Base-by-base conservation (phyloP, 371 early-diverging fungal genomes). In the Sporodiniella umbellata region DNA sequence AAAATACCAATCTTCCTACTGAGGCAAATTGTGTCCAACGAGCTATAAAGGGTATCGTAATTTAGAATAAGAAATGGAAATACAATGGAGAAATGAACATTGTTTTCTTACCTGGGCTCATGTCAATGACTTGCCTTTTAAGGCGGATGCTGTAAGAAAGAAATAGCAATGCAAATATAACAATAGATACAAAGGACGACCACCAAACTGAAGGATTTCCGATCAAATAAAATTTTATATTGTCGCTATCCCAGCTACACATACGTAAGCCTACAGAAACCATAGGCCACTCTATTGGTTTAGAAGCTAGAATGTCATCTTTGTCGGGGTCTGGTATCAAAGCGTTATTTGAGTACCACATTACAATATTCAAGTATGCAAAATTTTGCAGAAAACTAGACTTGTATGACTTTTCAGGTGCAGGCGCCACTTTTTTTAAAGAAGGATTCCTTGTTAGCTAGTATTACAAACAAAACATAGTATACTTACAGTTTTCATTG, bases 191-290 rank as follows among this genome's bases (percentile, higher is more conserved):
- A 12, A 89, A 79, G 11, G 89, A 78, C 2, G 85, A 58, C 94
- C 96, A 96, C 99, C 99, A 99, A 4, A 95, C 82, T 2, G 92
- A 53, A 0, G 99, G 99, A 68, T 98, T 96, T 14, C 99, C 99
- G 17, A 99, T 63, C 57, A 99, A 78, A 61, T 90, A 98, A 66
- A 83, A 99, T 75, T 99, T 99, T 54, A 91, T 64, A 8, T 75
- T 71, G 7, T 77, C 54, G 62, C 94, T 93, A 38, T 83, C 92
- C 99, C 99, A 99, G 10, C 89, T 80, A 62, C 93, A 93, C 96
- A 99, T 97, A 39, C 99, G 87, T 18, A 99, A 70, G 8, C 99
- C 99, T 19, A 89, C 82, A 31, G 80, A 72, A 43, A 94, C 60
- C 37, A 98, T 70, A 22, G 98, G 96, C 99, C 99, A 99, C 58